Evolutionary conservation across 306 rosid genomes (phyloP), one percentile per base, ranked within the genome.

Genomic region (Medicago lupulina): DNA sequence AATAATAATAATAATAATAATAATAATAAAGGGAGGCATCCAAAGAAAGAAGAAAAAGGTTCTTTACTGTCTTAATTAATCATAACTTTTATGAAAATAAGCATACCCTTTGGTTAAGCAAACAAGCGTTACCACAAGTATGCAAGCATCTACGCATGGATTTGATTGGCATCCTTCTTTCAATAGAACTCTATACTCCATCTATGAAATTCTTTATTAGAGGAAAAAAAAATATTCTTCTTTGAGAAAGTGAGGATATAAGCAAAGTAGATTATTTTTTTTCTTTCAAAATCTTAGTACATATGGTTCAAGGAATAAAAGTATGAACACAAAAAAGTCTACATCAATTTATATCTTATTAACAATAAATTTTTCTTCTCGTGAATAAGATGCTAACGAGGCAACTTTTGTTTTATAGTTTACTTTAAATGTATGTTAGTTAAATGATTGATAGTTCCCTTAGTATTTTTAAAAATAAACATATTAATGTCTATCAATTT

Each of bases 71-170:
- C 78, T 78, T 0, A 80, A 80, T 84, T 80, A 72, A 84, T 84
- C 83, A 78, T 71, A 73, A 66, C 36, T 71, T 75, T 71, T 67
- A 18, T 21, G 81, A 79, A 83, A 86, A 76, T 77, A 75, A 79
- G 88, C 43, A 84, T 63, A 75, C 81, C 65, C 73, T 63, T 36
- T 57, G 77, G 68, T 81, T 70, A 74, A 72, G 76, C 88, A 80
- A 44, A 54, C 64, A 54, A 81, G 73, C 71, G 25, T 74, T 71
- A 67, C 85, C 75, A 62, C 66, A 62, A 66, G 69, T 76, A 72
- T 75, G 71, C 39, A 17, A 57, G 82, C 74, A 78, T 73, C 73
- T 36, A 41, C 85, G 83, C 79, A 70, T 83, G 89, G 88, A 83
- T 64, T 79, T 64, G 71, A 70, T 80, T 70, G 66, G 78, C 43